Percentiles rank a stretch among this genome's conserved stretches.
Evolutionary conservation across 805 yeast species (phyloP).

Genomic region (Metschnikowia noctiluminum): DNA sequence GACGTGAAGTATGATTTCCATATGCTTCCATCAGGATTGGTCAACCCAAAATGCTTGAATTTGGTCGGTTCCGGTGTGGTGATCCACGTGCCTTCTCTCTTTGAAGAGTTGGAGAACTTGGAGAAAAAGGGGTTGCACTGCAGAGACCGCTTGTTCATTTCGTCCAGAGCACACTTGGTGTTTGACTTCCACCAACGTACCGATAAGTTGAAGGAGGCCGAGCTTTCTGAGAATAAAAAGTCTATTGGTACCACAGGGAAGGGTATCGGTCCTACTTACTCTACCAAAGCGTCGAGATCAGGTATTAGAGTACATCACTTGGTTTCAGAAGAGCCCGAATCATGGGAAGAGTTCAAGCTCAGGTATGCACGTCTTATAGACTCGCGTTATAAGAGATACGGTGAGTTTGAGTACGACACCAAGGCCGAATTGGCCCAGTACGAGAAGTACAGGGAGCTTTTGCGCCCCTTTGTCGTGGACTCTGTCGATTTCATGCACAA

Average conservation of each 20-base stretch:
- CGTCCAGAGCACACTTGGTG: constrained; percentile 93
- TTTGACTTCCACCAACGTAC: constrained; percentile 98
- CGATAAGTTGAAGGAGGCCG: constrained; percentile 92
- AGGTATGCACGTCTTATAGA: constrained; percentile 73
- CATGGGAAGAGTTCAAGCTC: constrained; percentile 88
- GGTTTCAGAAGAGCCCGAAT: constrained; percentile 81
- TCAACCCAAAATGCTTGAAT: constrained; percentile 86
- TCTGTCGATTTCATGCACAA: constrained; percentile 79
- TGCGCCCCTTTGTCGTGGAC: constrained; percentile 92
- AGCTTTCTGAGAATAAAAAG: constrained; percentile 74
- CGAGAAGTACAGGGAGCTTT: constrained; percentile 65
- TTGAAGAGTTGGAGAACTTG: constrained; percentile 77
- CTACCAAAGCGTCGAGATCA: constrained; percentile 94
- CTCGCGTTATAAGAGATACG: constrained; percentile 86
- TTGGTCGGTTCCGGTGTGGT: constrained; percentile 96
- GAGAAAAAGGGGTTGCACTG: constrained; percentile 79
- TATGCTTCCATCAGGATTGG: constrained; percentile 98
- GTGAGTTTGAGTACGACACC: constrained; percentile 83
- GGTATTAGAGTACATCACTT: constrained; percentile 97
- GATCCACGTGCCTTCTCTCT: constrained; percentile 89
- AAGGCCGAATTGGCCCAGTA: constrained; percentile 78
- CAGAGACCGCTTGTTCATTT: constrained; percentile 74
- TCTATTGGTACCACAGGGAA: constrained; percentile 97
- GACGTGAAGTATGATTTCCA: constrained; percentile 93
- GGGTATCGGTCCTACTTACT: constrained; percentile 98